Evolutionary conservation across 1,139 yeast species (phyloP).

Genomic region (Protomyces inouyei): DNA sequence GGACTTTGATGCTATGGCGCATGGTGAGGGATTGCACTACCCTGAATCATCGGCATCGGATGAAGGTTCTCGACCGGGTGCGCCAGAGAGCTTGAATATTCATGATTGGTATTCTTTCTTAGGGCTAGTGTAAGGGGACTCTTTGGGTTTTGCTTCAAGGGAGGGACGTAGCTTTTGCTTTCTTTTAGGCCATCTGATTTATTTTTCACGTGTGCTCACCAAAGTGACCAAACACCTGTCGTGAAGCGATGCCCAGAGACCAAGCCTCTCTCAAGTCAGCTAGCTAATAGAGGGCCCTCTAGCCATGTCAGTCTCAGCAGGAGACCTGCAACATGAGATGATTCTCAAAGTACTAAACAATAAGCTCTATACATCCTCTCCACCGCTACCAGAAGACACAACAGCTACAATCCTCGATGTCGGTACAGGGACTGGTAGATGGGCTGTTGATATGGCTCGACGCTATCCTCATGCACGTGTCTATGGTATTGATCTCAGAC

Average conservation of each 20-base stretch:
- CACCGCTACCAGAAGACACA: neutral
- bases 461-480: conserved; percentile 28
- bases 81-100: conserved; percentile 20
- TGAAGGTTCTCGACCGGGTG: conserved; percentile 16
- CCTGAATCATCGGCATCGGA: conserved; percentile 8
- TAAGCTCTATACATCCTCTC: conserved; percentile 3
- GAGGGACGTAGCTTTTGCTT: no score
- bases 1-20: conserved; percentile 12
- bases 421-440: conserved; percentile 31
- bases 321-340: conserved; percentile 22
- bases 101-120: conserved; percentile 24
- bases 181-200: no score
- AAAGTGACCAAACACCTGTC: no score
- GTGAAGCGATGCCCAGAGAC: no score
- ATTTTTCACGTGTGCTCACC: no score
- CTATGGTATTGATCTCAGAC: conserved; percentile 29
- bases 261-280: no score
- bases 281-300: no score
- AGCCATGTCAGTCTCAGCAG: neutral
- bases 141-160: no score
- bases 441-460: conserved; percentile 31
- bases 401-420: conserved; percentile 28
- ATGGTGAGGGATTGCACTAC: conserved; percentile 12
- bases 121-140: neutral
- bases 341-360: conserved; percentile 1